phyloP scores from a whole-genome alignment of 176 grass and related monocot species.

The Triticum monococcum region DNA sequence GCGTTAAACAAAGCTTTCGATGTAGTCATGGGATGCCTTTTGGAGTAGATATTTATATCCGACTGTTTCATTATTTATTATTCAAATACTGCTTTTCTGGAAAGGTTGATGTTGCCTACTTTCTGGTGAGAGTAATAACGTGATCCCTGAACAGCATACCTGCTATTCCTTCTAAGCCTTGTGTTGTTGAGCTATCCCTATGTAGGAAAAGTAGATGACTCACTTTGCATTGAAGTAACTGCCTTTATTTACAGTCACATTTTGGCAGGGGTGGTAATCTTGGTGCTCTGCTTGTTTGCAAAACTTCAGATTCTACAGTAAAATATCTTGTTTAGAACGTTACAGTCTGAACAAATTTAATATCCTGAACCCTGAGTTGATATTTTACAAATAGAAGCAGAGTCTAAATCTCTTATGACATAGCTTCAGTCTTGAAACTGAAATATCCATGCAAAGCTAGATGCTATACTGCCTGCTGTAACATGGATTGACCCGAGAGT shows the following conservation, averaged over 20 bases:
- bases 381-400: not conserved
- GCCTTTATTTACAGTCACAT: not conserved
- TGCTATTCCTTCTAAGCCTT: slow-evolving; percentile 20
- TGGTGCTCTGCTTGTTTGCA: not conserved
- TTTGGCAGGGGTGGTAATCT: not conserved
- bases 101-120: slow-evolving; percentile 12
- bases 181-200: slow-evolving; percentile 1
- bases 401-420: not conserved
- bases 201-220: slow-evolving; percentile 1
- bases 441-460: not conserved
- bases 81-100: slow-evolving; percentile 14
- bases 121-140: not conserved
- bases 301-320: not conserved
- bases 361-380: not conserved
- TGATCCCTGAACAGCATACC: slow-evolving; percentile 4
- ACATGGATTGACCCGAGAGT: not conserved
- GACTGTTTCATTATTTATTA: not conserved
- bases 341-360: not conserved
- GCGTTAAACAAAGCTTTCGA: not conserved
- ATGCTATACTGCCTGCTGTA: not conserved
- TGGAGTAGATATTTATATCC: slow-evolving; percentile 4
- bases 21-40: not conserved
- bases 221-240: not conserved
- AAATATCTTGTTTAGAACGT: not conserved
- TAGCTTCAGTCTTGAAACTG: not conserved